Conservation (phyloP, 768 basidiomycete genomes). For the Calocybe indica region DNA sequence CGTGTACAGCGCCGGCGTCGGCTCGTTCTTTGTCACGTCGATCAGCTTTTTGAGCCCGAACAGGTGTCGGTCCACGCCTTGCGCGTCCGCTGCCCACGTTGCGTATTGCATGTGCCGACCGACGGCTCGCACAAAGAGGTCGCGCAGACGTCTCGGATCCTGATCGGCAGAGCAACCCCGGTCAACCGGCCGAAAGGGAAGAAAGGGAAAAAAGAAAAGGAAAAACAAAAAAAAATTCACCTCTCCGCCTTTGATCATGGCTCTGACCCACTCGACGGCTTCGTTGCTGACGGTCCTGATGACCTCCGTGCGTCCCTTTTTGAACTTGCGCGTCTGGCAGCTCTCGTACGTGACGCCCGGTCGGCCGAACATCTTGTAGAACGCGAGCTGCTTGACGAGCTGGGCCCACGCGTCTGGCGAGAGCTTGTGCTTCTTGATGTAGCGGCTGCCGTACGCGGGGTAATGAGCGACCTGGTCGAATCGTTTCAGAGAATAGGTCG, state of each 20-base stretch:
- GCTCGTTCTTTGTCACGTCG: slow-evolving; percentile 51
- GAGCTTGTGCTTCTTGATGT: slow-evolving; percentile 75
- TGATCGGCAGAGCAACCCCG: not conserved
- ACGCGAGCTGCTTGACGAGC: slow-evolving; percentile 93
- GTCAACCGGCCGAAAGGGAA: not conserved
- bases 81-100: slow-evolving; percentile 87
- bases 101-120: slow-evolving; percentile 84
- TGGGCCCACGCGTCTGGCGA: slow-evolving; percentile 96
- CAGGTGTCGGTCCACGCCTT: slow-evolving; percentile 93
- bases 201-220: slow-evolving; percentile 5
- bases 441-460: slow-evolving; percentile 81
- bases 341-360: slow-evolving; percentile 89
- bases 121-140: slow-evolving; percentile 71
- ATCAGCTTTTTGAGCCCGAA: slow-evolving; percentile 89
- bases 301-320: slow-evolving; percentile 90
- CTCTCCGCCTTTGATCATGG: slow-evolving; percentile 64
- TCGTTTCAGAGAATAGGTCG: not conserved
- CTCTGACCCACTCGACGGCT: slow-evolving; percentile 79
- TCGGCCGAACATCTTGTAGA: slow-evolving; percentile 74
- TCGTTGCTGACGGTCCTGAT: slow-evolving; percentile 83
- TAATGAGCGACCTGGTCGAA: slow-evolving; percentile 65
- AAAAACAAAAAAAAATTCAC: slow-evolving; percentile 31
- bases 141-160: slow-evolving; percentile 41
- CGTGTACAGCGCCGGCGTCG: slow-evolving; percentile 64
- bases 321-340: slow-evolving; percentile 89